Base-by-base conservation (phyloP, 768 basidiomycete species). In the Bullera alba region DNA sequence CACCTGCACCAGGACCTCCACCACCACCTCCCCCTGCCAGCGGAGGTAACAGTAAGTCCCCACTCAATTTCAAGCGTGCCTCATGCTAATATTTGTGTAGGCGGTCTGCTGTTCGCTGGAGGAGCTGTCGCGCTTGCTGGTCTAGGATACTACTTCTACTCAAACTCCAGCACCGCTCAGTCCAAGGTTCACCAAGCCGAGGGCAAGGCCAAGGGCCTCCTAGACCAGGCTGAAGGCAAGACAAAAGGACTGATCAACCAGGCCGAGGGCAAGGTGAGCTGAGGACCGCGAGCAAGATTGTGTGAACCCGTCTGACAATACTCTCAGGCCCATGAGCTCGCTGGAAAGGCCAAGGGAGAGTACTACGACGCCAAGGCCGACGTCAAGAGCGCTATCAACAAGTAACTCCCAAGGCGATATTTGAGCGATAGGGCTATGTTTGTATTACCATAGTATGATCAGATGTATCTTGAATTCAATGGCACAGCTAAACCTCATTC, bases 321-420 rank as follows among this genome's bases (percentile, higher is more conserved):
- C 26, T 32, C 3, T 4, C 32, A 63, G 62, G 58, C 62, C 19
- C 29, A 38, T 30, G 63, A 65, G 28, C 50, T 59, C 26, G 26
- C 54, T 23, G 63, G 59, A 5, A 58, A 57, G 53, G 57, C 59
- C 30, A 58, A 60, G 48, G 63, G 63, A 0, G 46, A 42, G 14
- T 58, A 37, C 48, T 46, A 58, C 25, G 53, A 60, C 29, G 54
- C 47, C 42, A 59, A 56, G 35, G 58, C 56, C 4, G 58, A 64
- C 6, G 56, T 56, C 39, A 64, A 64, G 56, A 50, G 50, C 3
- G 55, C 55, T 39, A 27, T 39, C 10, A 39, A 39, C 12, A 14
- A 39, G 19, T n/a, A n/a, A n/a, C n/a, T n/a, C n/a, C n/a, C n/a
- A n/a, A n/a, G n/a, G n/a, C n/a, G n/a, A n/a, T n/a, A n/a, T n/a